Evolutionary conservation across 140 eudicot genomes (phyloP).

Genomic region (Flaveria floridana): DNA sequence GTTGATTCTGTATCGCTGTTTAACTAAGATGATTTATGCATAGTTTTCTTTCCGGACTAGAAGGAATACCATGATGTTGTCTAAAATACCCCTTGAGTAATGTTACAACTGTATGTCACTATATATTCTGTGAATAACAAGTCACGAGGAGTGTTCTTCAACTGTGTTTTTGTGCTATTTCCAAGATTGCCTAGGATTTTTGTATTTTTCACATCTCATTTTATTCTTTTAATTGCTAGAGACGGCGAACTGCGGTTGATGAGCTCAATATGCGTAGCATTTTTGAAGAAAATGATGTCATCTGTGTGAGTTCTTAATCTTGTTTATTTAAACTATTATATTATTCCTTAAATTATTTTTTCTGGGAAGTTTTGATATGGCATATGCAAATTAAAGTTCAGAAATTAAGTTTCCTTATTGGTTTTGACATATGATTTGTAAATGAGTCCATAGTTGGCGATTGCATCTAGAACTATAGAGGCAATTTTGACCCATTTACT

Average conservation of each 20-base stretch:
- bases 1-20: not conserved
- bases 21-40: not conserved
- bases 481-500: not conserved
- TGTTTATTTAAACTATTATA: slow-evolving; percentile 5
- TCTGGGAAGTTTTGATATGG: not conserved
- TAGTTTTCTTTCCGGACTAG: not conserved
- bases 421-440: not conserved
- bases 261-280: slow-evolving; percentile 97
- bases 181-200: slow-evolving; percentile 14
- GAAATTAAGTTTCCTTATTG: not conserved
- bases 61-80: not conserved
- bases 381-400: slow-evolving; percentile 6
- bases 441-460: not conserved
- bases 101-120: not conserved
- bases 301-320: slow-evolving; percentile 62
- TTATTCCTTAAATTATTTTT: not conserved
- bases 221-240: slow-evolving; percentile 42
- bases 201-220: not conserved
- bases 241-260: slow-evolving; percentile 90
- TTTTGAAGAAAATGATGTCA: slow-evolving; percentile 89
- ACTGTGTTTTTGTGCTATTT: slow-evolving; percentile 15
- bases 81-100: not conserved
- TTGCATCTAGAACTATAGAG: not conserved
- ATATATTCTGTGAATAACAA: not conserved
- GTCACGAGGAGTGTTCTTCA: not conserved